Conservation (phyloP, 768 basidiomycete species). For the Lactarius deliciosus region DNA sequence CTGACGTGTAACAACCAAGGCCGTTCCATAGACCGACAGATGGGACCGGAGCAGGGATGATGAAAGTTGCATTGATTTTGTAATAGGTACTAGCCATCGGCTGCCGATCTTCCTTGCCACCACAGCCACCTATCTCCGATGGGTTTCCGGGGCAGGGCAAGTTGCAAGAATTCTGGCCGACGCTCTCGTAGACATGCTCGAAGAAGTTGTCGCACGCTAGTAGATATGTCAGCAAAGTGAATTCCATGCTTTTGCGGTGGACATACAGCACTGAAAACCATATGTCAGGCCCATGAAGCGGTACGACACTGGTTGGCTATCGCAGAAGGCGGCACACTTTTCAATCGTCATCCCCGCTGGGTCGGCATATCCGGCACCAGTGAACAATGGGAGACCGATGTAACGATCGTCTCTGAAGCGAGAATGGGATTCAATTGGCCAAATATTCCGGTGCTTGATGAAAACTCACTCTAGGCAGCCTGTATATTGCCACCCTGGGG, state of each 20-base stretch:
- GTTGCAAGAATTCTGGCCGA: conserved; percentile 43
- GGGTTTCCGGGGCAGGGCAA: conserved; percentile 46
- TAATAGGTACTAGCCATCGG: not conserved
- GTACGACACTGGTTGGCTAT: conserved; percentile 40
- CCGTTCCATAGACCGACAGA: not conserved
- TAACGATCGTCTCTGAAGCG: not conserved
- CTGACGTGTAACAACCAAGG: conserved; percentile 4
- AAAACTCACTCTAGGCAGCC: not conserved
- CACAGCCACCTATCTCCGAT: not conserved
- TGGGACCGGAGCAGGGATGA: not conserved
- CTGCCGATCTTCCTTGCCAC: not conserved
- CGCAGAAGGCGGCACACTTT: conserved; percentile 45
- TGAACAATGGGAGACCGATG: conserved; percentile 41
- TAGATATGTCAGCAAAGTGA: not conserved
- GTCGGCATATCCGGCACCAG: conserved; percentile 46
- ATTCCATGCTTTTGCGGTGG: not conserved
- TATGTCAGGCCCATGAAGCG: conserved; percentile 71
- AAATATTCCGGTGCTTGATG: not conserved
- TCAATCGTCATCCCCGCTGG: conserved; percentile 61
- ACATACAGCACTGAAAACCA: conserved; percentile 55
- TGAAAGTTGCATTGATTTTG: not conserved
- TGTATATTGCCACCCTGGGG: not conserved
- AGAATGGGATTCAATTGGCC: not conserved
- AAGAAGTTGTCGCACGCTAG: not conserved
- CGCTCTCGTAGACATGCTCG: conserved; percentile 21